Evolutionary conservation across 345 rosid genomes (phyloP).

Genomic region (Eucalyptus decipiens): DNA sequence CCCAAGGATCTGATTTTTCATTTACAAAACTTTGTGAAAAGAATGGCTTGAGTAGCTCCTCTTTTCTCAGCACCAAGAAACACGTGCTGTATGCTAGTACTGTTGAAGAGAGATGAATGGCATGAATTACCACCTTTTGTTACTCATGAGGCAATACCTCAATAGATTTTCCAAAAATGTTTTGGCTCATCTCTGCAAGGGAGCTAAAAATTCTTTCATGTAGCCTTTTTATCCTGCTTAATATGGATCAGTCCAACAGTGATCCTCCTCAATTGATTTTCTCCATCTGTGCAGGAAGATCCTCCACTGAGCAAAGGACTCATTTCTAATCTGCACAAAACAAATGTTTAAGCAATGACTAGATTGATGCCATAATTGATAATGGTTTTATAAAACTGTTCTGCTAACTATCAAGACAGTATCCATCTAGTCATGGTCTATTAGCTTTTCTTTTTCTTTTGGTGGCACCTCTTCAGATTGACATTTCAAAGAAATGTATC

Average conservation of each 20-base stretch:
- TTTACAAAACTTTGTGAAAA: not conserved
- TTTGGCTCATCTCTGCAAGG: not conserved
- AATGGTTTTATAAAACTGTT: not conserved
- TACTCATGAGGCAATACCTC: not conserved
- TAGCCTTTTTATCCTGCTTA: not conserved
- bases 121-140: not conserved
- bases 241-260: conserved; percentile 45
- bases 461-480: not conserved
- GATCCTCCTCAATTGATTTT: conserved; percentile 45
- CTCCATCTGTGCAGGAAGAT: conserved; percentile 62
- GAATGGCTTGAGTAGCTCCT: not conserved
- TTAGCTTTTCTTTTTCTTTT: not conserved
- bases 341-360: not conserved
- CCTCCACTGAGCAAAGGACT: conserved; percentile 31
- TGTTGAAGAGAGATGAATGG: not conserved
- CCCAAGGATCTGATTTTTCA: not conserved
- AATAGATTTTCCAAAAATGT: not conserved
- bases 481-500: not conserved
- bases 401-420: not conserved
- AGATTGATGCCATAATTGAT: not conserved
- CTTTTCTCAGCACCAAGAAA: not conserved
- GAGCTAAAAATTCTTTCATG: not conserved
- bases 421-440: not conserved
- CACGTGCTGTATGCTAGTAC: not conserved
- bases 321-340: conserved; percentile 30